Evolutionary conservation across 106 monocot species (phyloP).

Genomic region (Allium cepa): DNA sequence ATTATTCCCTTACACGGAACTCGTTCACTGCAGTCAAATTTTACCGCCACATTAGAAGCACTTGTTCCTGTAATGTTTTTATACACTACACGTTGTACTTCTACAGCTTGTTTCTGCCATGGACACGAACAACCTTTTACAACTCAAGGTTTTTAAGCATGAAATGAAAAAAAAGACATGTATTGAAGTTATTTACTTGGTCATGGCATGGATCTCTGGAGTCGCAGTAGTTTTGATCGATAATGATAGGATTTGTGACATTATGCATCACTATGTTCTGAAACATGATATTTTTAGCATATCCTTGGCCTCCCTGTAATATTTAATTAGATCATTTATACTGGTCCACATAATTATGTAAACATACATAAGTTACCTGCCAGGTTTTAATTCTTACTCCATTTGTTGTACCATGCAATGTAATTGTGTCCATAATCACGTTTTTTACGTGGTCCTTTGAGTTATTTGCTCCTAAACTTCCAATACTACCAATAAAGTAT

Average conservation of each 20-base stretch:
- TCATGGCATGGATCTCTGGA: conserved; percentile 8
- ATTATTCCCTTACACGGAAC: conserved; percentile 23
- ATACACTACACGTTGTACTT: conserved; percentile 24
- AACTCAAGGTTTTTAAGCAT: not conserved
- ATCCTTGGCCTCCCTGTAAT: conserved; percentile 16
- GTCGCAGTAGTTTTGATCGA: conserved; percentile 21
- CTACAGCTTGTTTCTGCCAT: conserved; percentile 26
- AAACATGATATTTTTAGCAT: conserved; percentile 11
- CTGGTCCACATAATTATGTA: not conserved
- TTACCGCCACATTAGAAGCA: conserved; percentile 23
- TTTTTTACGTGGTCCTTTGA: conserved; percentile 39
- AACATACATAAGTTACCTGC: conserved; percentile 44
- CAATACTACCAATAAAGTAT: conserved; percentile 36
- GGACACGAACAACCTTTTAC: not conserved
- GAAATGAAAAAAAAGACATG: too few relatives aligned
- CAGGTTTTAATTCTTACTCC: conserved; percentile 88
- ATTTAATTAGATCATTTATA: not conserved
- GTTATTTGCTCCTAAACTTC: conserved; percentile 56
- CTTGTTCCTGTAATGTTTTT: conserved; percentile 44
- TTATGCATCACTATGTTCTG: conserved; percentile 20
- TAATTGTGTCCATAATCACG: conserved; percentile 48
- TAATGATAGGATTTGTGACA: conserved; percentile 17
- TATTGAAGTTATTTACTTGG: conserved; percentile 4
- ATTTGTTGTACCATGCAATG: conserved; percentile 41
- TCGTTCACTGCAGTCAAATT: conserved; percentile 29